phyloP scores from a whole-genome alignment of 192 early-diverging fungal species.

The Pilaira anomala region DNA sequence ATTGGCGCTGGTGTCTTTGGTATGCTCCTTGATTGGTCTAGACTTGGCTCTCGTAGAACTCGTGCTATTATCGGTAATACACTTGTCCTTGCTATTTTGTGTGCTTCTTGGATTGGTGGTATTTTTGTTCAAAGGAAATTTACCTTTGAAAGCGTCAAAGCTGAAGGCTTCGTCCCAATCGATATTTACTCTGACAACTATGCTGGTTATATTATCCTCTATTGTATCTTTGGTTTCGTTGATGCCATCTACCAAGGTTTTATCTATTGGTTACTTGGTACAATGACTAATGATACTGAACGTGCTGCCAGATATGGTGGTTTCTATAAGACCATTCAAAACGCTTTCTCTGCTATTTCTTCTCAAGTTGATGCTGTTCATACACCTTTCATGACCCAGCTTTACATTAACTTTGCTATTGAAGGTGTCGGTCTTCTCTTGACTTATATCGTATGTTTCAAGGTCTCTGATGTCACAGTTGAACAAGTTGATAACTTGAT shows the following conservation, averaged over 20 bases:
- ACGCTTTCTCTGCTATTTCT: constrained; percentile 65
- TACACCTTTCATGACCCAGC: constrained; percentile 46
- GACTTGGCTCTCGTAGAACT: constrained; percentile 48
- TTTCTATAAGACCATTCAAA: constrained; percentile 91
- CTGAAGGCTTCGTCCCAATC: constrained; percentile 6
- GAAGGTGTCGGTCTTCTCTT: constrained; percentile 32
- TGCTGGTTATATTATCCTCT: constrained; percentile 63
- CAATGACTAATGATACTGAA: constrained; percentile 79
- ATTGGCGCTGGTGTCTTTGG: constrained; percentile 62
- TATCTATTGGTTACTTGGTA: constrained; percentile 84
- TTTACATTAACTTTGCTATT: constrained; percentile 29
- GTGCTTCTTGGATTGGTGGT: constrained; percentile 62
- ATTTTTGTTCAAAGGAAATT: constrained; percentile 58
- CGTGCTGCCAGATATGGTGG: constrained; percentile 71
- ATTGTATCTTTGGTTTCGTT: constrained; percentile 69
- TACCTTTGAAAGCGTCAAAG: constrained; percentile 32
- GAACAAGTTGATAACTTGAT: constrained; percentile 30
- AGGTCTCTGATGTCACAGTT: constrained; percentile 31
- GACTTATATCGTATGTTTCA: constrained; percentile 23
- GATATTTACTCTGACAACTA: constrained; percentile 38
- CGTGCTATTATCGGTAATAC: constrained; percentile 63
- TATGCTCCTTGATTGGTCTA: constrained; percentile 59
- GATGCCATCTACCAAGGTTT: constrained; percentile 84
- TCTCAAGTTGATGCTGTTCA: constrained; percentile 66
- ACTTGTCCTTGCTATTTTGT: constrained; percentile 48